Evolutionary conservation across 1,284 basidiomycete species (phyloP), one percentile per base, ranked within the genome.

Genomic region (Melampsora medusae): DNA sequence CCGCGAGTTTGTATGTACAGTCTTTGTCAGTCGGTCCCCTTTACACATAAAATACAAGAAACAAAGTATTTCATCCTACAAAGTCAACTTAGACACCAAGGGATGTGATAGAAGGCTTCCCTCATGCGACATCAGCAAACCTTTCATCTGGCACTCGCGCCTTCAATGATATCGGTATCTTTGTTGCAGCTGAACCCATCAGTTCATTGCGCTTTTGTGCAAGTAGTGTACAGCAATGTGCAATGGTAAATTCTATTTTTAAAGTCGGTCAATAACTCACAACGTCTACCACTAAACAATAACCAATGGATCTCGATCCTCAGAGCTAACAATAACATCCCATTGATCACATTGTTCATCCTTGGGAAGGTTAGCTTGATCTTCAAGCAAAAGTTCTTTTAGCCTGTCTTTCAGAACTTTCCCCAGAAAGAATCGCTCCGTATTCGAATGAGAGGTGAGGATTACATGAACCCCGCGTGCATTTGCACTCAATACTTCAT

Each of bases 291-390:
- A 53, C 53, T 75, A 75, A 46, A 68, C 56, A 19, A 75, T 38
- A n/a, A 67, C 72, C 14, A 75, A 22, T n/a, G 72, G 72, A 60
- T 75, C 72, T n/a, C 46, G 53, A 67, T 75, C 72, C 22, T 56
- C 33, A 35, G 22, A 19, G 31, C 72, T 75, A 16, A 75, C 72
- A 31, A 31, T 19, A 56, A 75, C 72, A 7, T 61, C 50, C 64
- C 72, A 75, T n/a, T 28, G 50, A 42, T 35, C 49, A 46, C 28
- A 17, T 28, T 31, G 10, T 46, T 28, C 48, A 33, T 22, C 65
- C 50, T 64, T 59, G 38, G 35, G 28, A 35, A 19, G 64, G 9
- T 56, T 31, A 16, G 49, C 35, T 60, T 49, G 64, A 46, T 75
- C 72, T 25, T 67, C 53, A 46, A 25, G 28, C n/a, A 75, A 64